Evolutionary conservation across 2,329 filamentous ascomycete genomes (phyloP), one percentile per base, ranked within the genome.

Genomic region (Scedosporium minutisporum): DNA sequence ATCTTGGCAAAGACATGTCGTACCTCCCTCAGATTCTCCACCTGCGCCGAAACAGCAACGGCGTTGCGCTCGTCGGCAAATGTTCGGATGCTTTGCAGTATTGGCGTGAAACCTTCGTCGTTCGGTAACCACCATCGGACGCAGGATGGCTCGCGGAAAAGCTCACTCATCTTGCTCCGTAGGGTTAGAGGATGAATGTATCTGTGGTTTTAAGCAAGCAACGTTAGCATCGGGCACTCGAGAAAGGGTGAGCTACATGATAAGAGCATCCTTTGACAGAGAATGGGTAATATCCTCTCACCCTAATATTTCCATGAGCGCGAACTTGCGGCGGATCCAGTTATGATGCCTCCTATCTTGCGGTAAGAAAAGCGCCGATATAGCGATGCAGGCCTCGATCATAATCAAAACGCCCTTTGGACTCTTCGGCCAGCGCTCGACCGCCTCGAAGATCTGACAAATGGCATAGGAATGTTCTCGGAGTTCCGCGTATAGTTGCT

Each of bases 81-180:
- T 51, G 85, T 83, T 21, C 93, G 88, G 65, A 96, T 87, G 62
- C 84, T 88, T 60, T 87, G 87, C 62, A 97, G 80, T 51, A 96
- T 84, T 0, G 84, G 83, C 10, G 84, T 87, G 68, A 89, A 89
- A 1, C 84, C 86, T 76, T 93, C 89, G 65, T 91, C 85, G 71
- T 95, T 83, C 2, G 92, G 90, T 2, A 97, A 82, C 95, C 95
- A 99, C 91, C 92, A 97, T 63, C 87, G 81, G 55, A 84, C 84
- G 61, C 92, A 85, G 21, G 87, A 85, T 14, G 85, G 82, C 53
- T 90, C 83, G 64, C 83, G 79, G 80, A 95, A 96, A 25, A 91
- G 73, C 57, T 89, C 82, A 38, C 89, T 86, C 82, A 97, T 88
- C 66, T 87, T 87, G 38, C 77, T 80, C 63, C 93, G 88, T 68